Percentiles rank a stretch among this genome's conserved stretches.
phyloP scores from a whole-genome alignment of 2,329 filamentous ascomycete genomes.

The Ascomycota sp. region DNA sequence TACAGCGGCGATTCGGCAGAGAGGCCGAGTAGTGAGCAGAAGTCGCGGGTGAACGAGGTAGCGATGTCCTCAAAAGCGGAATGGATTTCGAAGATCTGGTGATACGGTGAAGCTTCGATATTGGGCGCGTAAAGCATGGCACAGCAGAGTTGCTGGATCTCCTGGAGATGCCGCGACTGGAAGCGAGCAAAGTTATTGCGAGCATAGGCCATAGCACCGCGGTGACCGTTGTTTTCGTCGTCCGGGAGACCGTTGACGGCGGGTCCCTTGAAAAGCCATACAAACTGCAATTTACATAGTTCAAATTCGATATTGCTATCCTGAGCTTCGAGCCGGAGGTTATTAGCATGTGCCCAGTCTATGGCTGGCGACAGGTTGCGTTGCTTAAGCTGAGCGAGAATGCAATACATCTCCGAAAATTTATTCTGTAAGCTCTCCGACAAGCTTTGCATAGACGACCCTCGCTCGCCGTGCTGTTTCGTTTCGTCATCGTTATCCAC shows the following conservation, averaged over 20 bases:
- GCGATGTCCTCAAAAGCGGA: conserved; percentile 65
- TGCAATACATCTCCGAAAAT: conserved; percentile 78
- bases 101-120: conserved; percentile 55
- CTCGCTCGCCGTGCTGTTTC: conserved; percentile 7
- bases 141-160: conserved; percentile 61
- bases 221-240: conserved; percentile 28
- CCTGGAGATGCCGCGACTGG: conserved; percentile 47
- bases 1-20: conserved; percentile 85
- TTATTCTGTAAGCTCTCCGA: conserved; percentile 44
- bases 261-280: conserved; percentile 60
- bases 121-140: conserved; percentile 64
- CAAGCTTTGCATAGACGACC: conserved; percentile 8
- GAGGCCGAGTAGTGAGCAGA: conserved; percentile 74
- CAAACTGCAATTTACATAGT: conserved; percentile 68
- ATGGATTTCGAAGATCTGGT: conserved; percentile 50
- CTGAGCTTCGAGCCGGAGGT: conserved; percentile 46
- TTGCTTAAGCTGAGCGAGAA: conserved; percentile 54
- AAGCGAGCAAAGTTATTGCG: conserved; percentile 52
- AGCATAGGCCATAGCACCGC: conserved; percentile 54
- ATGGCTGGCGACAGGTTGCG: conserved; percentile 67
- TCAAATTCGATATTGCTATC: conserved; percentile 93
- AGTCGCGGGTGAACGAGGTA: conserved; percentile 75
- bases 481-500: conserved; percentile 14
- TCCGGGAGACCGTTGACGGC: conserved; percentile 31
- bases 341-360: conserved; percentile 57